Percentiles rank a stretch among this genome's conserved stretches.
Conservation (phyloP, 441 rosid species). For the Raphanus hybrid region DNA sequence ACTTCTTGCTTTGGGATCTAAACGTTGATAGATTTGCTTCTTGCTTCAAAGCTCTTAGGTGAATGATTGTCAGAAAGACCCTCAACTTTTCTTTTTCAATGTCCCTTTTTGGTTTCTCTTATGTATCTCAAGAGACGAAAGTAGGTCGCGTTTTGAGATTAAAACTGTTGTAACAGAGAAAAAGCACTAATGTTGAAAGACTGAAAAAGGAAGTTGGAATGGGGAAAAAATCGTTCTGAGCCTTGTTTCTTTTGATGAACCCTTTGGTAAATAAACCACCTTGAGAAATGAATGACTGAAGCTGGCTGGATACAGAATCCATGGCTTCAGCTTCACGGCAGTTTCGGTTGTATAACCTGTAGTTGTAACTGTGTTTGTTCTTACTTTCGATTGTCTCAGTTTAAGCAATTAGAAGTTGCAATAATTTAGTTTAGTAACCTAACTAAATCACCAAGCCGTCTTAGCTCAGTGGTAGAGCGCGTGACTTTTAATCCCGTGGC, state of each 20-base stretch:
- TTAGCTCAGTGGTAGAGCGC: slow-evolving; percentile 59
- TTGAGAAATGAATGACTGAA: not conserved
- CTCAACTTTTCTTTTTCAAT: not conserved
- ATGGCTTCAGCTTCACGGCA: not conserved
- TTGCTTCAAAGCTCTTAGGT: slow-evolving; percentile 2
- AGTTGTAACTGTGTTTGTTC: too few species aligned
- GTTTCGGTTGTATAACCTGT: not conserved
- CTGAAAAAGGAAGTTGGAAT: not conserved
- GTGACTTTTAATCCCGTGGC: slow-evolving; percentile 58
- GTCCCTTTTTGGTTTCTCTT: slow-evolving; percentile 13
- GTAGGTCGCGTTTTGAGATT: slow-evolving; percentile 26
- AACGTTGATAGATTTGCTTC: slow-evolving; percentile 12
- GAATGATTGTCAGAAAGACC: slow-evolving; percentile 4
- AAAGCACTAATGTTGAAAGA: too few species aligned
- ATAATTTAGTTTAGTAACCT: not conserved
- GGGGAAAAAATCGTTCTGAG: not conserved
- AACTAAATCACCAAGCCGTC: slow-evolving; percentile 30
- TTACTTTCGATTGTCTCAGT: not conserved
- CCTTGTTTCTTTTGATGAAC: not conserved
- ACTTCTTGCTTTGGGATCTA: slow-evolving; percentile 26
- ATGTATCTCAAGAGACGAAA: slow-evolving; percentile 20
- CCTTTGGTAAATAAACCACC: not conserved
- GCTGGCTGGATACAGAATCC: not conserved
- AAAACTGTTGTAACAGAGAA: slow-evolving; percentile 10
- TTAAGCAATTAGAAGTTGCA: not conserved